Conservation (phyloP, 2,329 filamentous ascomycete genomes). For the Fusarium mangiferae region DNA sequence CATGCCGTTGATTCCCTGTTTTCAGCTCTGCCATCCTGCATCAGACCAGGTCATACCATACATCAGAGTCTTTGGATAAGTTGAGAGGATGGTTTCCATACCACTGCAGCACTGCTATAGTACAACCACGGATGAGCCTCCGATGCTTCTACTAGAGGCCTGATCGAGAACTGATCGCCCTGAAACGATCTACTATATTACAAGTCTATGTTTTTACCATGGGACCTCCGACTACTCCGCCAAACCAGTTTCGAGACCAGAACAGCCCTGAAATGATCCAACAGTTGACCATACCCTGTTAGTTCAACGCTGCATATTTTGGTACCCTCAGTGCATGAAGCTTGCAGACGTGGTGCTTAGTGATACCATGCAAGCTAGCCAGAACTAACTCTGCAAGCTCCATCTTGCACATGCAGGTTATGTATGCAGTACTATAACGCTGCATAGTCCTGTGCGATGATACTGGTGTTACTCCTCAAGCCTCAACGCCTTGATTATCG, state of each 20-base stretch:
- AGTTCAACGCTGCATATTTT: constrained; percentile 35
- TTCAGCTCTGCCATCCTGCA: not conserved
- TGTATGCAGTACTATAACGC: constrained; percentile 2
- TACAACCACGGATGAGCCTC: not conserved
- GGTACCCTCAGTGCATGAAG: constrained; percentile 12
- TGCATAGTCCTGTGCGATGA: constrained; percentile 29
- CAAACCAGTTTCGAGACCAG: constrained; percentile 11
- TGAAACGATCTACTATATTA: constrained; percentile 23
- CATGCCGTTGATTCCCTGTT: not conserved
- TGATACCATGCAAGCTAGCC: constrained; percentile 18
- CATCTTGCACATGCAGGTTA: constrained; percentile 24
- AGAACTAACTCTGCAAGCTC: constrained; percentile 11
- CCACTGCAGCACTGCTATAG: not conserved
- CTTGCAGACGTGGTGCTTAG: constrained; percentile 9
- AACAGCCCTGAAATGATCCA: constrained; percentile 16
- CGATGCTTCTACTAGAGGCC: not conserved
- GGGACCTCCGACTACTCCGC: constrained; percentile 23
- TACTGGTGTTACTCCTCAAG: constrained; percentile 32
- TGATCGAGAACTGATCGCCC: constrained; percentile 23
- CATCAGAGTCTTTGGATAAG: not conserved
- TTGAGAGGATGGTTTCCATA: not conserved
- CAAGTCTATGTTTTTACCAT: constrained; percentile 16
- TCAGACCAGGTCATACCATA: not conserved
- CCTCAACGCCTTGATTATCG: constrained; percentile 4
- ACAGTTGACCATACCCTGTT: constrained; percentile 26